These are phyloP conservation scores for Acacia pycnantha DNA, from an alignment of 331 rosid genomes.

Conservation along the genomic window DNA sequence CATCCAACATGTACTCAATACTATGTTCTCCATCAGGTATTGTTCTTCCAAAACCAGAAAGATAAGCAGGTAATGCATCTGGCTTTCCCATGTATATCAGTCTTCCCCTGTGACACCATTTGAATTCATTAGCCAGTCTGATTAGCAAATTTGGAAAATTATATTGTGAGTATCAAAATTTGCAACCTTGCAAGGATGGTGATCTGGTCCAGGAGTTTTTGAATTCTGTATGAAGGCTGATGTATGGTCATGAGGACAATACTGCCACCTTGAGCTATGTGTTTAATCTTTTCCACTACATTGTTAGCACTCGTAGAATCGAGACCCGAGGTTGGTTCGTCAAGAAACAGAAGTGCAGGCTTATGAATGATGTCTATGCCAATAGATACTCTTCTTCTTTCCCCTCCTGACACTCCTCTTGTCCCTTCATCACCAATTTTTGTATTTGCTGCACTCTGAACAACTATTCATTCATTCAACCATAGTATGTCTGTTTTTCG, in stretches of 20 bases:
- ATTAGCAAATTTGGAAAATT: background rate
- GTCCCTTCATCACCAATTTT: slow-evolving; percentile 80
- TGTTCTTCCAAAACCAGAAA: slow-evolving; percentile 79
- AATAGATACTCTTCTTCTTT: slow-evolving; percentile 76
- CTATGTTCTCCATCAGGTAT: slow-evolving; percentile 77
- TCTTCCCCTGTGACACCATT: slow-evolving; percentile 61
- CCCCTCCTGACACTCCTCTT: slow-evolving; percentile 93
- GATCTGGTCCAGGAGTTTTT: slow-evolving; percentile 72
- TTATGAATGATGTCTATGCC: slow-evolving; percentile 88
- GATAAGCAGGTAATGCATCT: slow-evolving; percentile 50
- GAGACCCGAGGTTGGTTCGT: slow-evolving; percentile 94
- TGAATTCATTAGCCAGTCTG: background rate
- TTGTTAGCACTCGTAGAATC: slow-evolving; percentile 90
- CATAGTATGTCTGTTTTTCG: background rate
- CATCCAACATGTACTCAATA: slow-evolving; percentile 79
- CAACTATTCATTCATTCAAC: background rate
- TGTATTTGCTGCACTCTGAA: slow-evolving; percentile 75
- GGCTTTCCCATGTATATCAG: slow-evolving; percentile 79
- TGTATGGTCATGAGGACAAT: slow-evolving; percentile 90
- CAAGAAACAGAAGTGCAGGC: slow-evolving; percentile 76
- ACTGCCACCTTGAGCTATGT: slow-evolving; percentile 83
- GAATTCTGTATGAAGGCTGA: slow-evolving; percentile 91
- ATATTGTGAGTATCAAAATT: background rate
- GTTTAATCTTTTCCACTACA: slow-evolving; percentile 88
- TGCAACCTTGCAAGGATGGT: slow-evolving; percentile 87